Percentiles rank a stretch among this genome's conserved stretches.
These are phyloP conservation scores for Sugiyamaella qingdaonensis DNA, from an alignment of 805 yeast species.

Conservation along the genomic window DNA sequence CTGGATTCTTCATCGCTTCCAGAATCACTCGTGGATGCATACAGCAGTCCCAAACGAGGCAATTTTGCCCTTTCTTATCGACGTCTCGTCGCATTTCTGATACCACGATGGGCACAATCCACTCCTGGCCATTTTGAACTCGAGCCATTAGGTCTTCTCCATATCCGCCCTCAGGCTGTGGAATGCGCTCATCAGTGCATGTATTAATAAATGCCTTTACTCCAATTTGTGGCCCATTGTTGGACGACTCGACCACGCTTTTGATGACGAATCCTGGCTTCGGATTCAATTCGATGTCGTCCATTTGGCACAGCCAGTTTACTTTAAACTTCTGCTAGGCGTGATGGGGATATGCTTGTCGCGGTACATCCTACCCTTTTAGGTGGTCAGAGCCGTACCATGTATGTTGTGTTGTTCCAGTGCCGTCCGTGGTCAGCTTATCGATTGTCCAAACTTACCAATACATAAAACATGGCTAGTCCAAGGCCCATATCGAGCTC, in stretches of 20 bases:
- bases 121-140: conserved; percentile 60
- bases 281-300: conserved; percentile 41
- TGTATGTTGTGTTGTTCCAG: too few species aligned
- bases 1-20: conserved; percentile 56
- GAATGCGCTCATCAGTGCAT: conserved; percentile 63
- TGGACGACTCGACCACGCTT: conserved; percentile 44
- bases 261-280: conserved; percentile 71
- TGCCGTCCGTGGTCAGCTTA: too few species aligned
- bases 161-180: conserved; percentile 52
- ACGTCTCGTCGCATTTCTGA: conserved; percentile 49
- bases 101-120: conserved; percentile 83
- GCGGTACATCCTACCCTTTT: too few species aligned
- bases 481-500: conserved; percentile 6
- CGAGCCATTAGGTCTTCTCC: conserved; percentile 57
- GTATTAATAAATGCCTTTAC: conserved; percentile 76
- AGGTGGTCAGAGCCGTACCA: too few species aligned
- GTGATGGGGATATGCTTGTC: too few species aligned
- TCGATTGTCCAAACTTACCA: background rate
- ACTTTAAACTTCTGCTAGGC: too few species aligned
- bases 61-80: conserved; percentile 63
- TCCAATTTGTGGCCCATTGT: conserved; percentile 29
- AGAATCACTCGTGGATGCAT: conserved; percentile 58
- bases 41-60: conserved; percentile 76
- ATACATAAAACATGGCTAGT: conserved; percentile 5
- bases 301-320: background rate